These are phyloP conservation scores for Citrus cavaleriei DNA, from an alignment of 345 rosid genomes.

Conservation along the genomic window DNA sequence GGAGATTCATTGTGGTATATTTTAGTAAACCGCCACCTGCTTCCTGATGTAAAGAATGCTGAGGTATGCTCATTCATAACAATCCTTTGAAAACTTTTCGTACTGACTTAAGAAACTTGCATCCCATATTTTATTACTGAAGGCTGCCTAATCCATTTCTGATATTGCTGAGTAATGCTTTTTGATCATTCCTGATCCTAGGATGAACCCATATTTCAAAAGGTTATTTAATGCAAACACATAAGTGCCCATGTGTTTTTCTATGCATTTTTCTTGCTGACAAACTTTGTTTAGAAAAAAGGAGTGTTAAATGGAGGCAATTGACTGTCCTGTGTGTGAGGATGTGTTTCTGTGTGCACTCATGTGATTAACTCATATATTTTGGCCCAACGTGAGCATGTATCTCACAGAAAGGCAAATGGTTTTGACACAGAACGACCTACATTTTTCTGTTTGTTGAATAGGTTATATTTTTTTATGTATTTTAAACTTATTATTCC, in stretches of 20 bases:
- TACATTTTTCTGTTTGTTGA: not conserved
- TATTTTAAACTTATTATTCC: not conserved
- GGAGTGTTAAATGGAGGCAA: not conserved
- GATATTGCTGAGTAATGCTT: not conserved
- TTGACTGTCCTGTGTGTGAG: not conserved
- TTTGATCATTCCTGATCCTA: not conserved
- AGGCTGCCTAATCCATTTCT: not conserved
- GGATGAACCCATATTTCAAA: no score
- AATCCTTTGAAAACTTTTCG: not conserved
- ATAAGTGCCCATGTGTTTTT: not conserved
- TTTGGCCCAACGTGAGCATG: not conserved
- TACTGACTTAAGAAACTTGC: not conserved
- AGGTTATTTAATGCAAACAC: not conserved
- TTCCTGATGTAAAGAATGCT: conserved; percentile 82
- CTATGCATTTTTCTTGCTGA: not conserved
- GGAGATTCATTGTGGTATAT: conserved; percentile 97
- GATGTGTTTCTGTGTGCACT: not conserved
- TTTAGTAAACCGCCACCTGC: conserved; percentile 74
- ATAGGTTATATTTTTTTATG: not conserved
- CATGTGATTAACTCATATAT: not conserved
- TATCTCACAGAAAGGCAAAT: not conserved
- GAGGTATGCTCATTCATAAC: conserved; percentile 52
- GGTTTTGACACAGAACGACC: not conserved
- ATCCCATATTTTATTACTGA: not conserved
- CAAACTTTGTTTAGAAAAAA: not conserved